Evolutionary conservation across 2,329 filamentous ascomycete genomes (phyloP).

Genomic region (Coniochaeta sp.): DNA sequence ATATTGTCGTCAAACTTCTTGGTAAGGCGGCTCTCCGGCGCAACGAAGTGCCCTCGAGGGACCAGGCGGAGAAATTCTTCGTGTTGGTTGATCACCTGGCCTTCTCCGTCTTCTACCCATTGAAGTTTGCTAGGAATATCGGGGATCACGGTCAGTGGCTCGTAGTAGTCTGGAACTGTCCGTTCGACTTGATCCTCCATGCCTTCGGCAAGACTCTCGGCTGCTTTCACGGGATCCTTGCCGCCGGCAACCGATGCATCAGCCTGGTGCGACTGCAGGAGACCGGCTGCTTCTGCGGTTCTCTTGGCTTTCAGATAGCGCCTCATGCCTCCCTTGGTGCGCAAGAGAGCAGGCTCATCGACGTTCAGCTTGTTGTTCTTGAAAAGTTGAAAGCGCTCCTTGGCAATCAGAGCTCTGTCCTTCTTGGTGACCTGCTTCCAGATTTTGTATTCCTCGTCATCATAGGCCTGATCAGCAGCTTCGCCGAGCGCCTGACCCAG

Average conservation of each 20-base stretch:
- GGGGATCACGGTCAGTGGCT: slow-evolving; percentile 76
- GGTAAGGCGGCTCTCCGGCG: slow-evolving; percentile 66
- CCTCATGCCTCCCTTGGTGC: slow-evolving; percentile 83
- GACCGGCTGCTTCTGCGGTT: slow-evolving; percentile 49
- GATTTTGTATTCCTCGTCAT: slow-evolving; percentile 93
- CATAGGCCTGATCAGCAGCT: slow-evolving; percentile 66
- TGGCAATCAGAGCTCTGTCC: slow-evolving; percentile 78
- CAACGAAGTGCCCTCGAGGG: slow-evolving; percentile 65
- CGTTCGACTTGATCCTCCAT: slow-evolving; percentile 84
- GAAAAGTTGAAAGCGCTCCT: slow-evolving; percentile 81
- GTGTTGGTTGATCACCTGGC: slow-evolving; percentile 78
- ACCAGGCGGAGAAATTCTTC: slow-evolving; percentile 79
- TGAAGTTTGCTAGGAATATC: slow-evolving; percentile 71
- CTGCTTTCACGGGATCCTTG: slow-evolving; percentile 39
- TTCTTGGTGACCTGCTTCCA: slow-evolving; percentile 99
- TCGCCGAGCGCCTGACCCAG: slow-evolving; percentile 58
- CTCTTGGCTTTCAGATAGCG: slow-evolving; percentile 76
- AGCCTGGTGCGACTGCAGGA: slow-evolving; percentile 25
- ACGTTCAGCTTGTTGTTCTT: slow-evolving; percentile 75
- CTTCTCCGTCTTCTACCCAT: slow-evolving; percentile 87
- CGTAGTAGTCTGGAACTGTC: slow-evolving; percentile 90
- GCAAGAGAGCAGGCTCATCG: slow-evolving; percentile 80
- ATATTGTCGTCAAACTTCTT: slow-evolving; percentile 86
- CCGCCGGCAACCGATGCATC: slow-evolving; percentile 41
- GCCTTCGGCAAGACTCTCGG: slow-evolving; percentile 85